phyloP scores from a whole-genome alignment of 108 stramenopile genomes.

The Skeletonema menzelii region DNA sequence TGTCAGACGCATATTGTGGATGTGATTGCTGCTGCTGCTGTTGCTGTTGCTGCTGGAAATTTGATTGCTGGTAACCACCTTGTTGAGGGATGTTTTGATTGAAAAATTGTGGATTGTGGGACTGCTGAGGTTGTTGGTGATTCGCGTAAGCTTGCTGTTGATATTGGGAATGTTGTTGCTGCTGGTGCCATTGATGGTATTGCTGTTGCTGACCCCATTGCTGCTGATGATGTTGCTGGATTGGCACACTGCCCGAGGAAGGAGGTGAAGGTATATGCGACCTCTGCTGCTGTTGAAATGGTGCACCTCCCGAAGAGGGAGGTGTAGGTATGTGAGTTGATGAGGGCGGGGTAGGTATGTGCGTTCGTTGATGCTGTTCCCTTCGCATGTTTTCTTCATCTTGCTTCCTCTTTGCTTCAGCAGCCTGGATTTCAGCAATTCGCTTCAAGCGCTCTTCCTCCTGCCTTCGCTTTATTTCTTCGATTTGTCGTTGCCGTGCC shows the following conservation, averaged over 20 bases:
- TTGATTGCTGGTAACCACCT: slow-evolving; percentile 27
- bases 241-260: not conserved
- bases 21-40: slow-evolving; percentile 15
- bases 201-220: slow-evolving; percentile 27
- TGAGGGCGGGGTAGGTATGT: not conserved
- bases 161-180: slow-evolving; percentile 33
- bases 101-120: slow-evolving; percentile 20
- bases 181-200: slow-evolving; percentile 42
- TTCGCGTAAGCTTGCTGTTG: slow-evolving; percentile 11
- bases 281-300: slow-evolving; percentile 33
- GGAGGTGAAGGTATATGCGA: slow-evolving; percentile 1
- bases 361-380: slow-evolving; percentile 29
- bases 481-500: slow-evolving; percentile 18
- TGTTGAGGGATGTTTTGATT: slow-evolving; percentile 22
- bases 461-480: slow-evolving; percentile 42
- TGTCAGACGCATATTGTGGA: slow-evolving; percentile 19
- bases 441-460: slow-evolving; percentile 48
- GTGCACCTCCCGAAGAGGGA: not conserved
- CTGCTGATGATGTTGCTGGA: slow-evolving; percentile 29
- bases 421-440: slow-evolving; percentile 64
- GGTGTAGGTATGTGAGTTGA: not conserved
- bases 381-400: slow-evolving; percentile 46
- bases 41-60: slow-evolving; percentile 21
- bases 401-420: slow-evolving; percentile 45
- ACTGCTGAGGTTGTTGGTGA: slow-evolving; percentile 28